Conservation (phyloP, 108 stramenopile genomes). For the Skeletonema marinoi region DNA sequence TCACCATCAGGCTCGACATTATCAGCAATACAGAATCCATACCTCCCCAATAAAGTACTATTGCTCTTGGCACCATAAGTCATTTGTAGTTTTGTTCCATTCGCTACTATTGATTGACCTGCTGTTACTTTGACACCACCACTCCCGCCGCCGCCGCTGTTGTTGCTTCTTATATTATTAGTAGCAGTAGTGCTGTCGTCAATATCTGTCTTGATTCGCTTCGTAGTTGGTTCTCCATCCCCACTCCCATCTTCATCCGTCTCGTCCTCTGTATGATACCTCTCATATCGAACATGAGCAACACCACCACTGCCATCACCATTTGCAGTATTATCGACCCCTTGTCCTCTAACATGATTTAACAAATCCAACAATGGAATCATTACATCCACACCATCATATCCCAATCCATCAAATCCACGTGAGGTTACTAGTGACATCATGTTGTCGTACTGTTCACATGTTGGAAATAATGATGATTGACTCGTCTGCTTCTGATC, state of each 20-base stretch:
- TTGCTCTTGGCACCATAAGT: conserved; percentile 85
- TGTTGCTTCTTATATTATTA: background rate
- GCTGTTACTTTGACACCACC: conserved; percentile 33
- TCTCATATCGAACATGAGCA: conserved; percentile 23
- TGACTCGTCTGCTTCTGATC: background rate
- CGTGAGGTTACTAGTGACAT: conserved; percentile 70
- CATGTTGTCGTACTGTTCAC: conserved; percentile 61
- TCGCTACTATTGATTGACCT: background rate
- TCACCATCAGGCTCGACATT: conserved; percentile 83
- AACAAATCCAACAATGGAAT: conserved; percentile 81
- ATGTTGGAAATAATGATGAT: conserved; percentile 52
- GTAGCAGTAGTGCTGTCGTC: background rate
- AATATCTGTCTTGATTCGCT: conserved; percentile 1
- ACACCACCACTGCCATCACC: background rate
- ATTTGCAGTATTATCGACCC: conserved; percentile 1
- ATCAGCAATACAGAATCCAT: conserved; percentile 74
- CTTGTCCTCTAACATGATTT: conserved; percentile 69
- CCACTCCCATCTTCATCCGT: background rate
- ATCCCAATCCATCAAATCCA: conserved; percentile 63
- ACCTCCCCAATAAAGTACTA: conserved; percentile 64
- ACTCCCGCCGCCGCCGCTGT: background rate
- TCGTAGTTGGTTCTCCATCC: background rate
- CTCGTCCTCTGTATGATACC: conserved; percentile 2
- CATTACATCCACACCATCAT: conserved; percentile 55
- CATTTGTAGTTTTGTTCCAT: conserved; percentile 54